These are phyloP conservation scores for Fusarium multiceps DNA, from an alignment of 2,329 filamentous ascomycete species.

Conservation along the genomic window DNA sequence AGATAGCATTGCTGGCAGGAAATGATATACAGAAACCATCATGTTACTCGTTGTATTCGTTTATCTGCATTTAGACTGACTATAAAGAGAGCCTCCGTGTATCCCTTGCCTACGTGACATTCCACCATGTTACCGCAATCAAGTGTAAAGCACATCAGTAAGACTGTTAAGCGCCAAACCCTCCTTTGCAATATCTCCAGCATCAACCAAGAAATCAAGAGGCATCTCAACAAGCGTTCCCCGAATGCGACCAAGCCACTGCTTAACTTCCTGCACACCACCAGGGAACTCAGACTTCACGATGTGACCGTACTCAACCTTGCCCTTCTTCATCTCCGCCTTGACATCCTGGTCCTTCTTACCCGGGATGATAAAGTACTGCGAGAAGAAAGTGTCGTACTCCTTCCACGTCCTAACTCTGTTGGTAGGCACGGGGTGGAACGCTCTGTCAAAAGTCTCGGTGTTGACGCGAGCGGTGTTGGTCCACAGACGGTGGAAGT, in stretches of 20 bases:
- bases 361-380: conserved; percentile 71
- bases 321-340: conserved; percentile 60
- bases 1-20: neutral
- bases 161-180: conserved; percentile 78
- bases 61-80: neutral
- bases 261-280: conserved; percentile 79
- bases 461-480: conserved; percentile 81
- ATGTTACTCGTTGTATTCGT: neutral
- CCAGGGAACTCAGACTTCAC: conserved; percentile 81
- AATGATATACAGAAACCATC: neutral
- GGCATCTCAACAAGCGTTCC: conserved; percentile 91
- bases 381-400: conserved; percentile 77
- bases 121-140: neutral
- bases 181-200: conserved; percentile 84
- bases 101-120: neutral
- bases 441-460: conserved; percentile 81
- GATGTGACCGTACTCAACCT: conserved; percentile 88
- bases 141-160: conserved; percentile 79
- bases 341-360: conserved; percentile 63
- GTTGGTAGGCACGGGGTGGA: conserved; percentile 82
- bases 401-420: conserved; percentile 75
- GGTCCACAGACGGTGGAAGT: conserved; percentile 79
- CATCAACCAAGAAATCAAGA: conserved; percentile 82
- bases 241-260: conserved; percentile 72
- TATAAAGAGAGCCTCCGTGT: neutral